Evolutionary conservation across 2,329 filamentous ascomycete species (phyloP), one percentile per base, ranked within the genome.

Genomic region (Cytospora schulzeri): DNA sequence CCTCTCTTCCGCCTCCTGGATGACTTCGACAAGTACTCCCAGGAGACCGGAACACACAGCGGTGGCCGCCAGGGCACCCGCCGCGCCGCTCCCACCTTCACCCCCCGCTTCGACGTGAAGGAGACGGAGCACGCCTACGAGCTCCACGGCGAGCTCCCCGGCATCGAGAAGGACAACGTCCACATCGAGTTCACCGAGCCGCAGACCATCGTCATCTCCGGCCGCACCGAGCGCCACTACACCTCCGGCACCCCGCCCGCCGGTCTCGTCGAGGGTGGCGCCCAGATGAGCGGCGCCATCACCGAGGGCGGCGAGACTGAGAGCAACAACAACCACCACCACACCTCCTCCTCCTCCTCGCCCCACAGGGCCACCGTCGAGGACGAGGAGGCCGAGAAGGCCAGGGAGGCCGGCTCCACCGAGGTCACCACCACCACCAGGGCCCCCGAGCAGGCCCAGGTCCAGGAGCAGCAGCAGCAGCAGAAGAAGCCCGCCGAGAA

Each of bases 71-170:
- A 68, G 22, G 66, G 65, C 22, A 61, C 68, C 59, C 70, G 68
- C 62, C 71, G 67, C 52, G 70, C 70, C 64, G 69, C 83, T 56
- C 81, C 80, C 55, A 80, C 84, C 72, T 93, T 92, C 84, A 84
- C 85, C 64, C 91, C 91, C 62, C 90, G 88, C 77, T 94, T 94
- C 73, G 91, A 94, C 71, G 83, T 93, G 67, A 88, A 85, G 74
- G 91, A 95, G 79, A 85, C 84, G 15, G 83, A 84, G 66, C 77
- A 86, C 7, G 75, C 80, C 68, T 94, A 92, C 73, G 88, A 94
- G 77, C 88, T 94, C 24, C 87, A 93, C 71, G 91, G 91, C 71
- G 91, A 94, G 76, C 85, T 94, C 7, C 88, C 91, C 0, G 91
- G 91, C 62, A 81, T 93, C 70, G 84, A 85, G 68, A 90, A 91